Percentiles rank a stretch among this genome's conserved stretches.
Conservation (phyloP, 2,329 filamentous ascomycete genomes). For the Neonectria coccinea region DNA sequence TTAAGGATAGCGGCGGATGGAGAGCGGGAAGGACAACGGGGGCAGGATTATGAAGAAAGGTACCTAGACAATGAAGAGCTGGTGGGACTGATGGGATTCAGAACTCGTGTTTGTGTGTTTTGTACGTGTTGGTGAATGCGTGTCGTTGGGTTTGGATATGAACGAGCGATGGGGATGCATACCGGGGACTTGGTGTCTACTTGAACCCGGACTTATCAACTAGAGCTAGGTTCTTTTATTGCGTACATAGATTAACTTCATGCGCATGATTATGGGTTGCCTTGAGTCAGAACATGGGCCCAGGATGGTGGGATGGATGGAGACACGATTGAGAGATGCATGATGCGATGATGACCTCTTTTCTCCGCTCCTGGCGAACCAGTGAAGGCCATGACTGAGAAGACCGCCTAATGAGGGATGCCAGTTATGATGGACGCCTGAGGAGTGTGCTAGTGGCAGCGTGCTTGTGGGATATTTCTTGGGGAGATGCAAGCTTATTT, state of each 20-base stretch:
- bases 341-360: background rate
- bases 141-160: background rate
- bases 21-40: slow-evolving; percentile 13
- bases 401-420: background rate
- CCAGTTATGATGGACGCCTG: background rate
- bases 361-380: background rate
- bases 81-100: slow-evolving; percentile 13
- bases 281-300: background rate
- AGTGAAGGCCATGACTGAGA: background rate
- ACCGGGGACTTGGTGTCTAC: background rate
- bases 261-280: slow-evolving; percentile 10
- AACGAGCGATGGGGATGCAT: background rate
- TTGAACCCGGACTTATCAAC: background rate
- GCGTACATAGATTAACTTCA: slow-evolving; percentile 7
- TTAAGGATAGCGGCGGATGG: slow-evolving; percentile 29
- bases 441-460: background rate
- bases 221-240: background rate
- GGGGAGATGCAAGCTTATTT: background rate
- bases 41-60: slow-evolving; percentile 13
- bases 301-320: slow-evolving; percentile 3
- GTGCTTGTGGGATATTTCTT: background rate
- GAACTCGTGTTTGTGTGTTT: slow-evolving; percentile 1
- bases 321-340: slow-evolving; percentile 1
- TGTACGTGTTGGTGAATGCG: slow-evolving; percentile 5
- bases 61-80: slow-evolving; percentile 28